phyloP scores from a whole-genome alignment of 2,329 filamentous ascomycete genomes.

The Dothidotthia symphoricarpi region DNA sequence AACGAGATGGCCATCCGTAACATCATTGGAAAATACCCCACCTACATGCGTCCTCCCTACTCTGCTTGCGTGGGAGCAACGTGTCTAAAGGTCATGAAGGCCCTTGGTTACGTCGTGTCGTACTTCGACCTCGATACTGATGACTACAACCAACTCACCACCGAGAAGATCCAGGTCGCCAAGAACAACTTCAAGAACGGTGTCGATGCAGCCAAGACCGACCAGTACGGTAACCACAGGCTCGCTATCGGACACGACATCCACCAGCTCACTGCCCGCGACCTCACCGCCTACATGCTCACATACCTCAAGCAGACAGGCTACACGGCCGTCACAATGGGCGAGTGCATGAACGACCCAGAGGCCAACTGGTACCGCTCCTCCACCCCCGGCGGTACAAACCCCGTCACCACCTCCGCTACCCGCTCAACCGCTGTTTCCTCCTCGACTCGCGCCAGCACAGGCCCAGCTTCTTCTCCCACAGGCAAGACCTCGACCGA shows the following conservation, averaged over 20 bases:
- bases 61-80: conserved; percentile 46
- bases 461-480: conserved; percentile 8
- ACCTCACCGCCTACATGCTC: conserved; percentile 48
- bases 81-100: conserved; percentile 42
- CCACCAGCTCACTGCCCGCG: conserved; percentile 46
- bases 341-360: conserved; percentile 50
- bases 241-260: conserved; percentile 56
- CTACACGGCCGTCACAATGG: conserved; percentile 48
- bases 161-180: conserved; percentile 31
- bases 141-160: conserved; percentile 33
- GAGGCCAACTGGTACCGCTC: conserved; percentile 51
- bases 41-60: conserved; percentile 54
- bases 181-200: conserved; percentile 44
- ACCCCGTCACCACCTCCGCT: conserved; percentile 15
- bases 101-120: conserved; percentile 58
- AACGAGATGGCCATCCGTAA: conserved; percentile 57
- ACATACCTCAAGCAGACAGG: conserved; percentile 38
- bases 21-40: conserved; percentile 55
- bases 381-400: conserved; percentile 28
- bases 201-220: conserved; percentile 29
- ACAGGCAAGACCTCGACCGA: conserved; percentile 17
- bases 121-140: conserved; percentile 62
- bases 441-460: conserved; percentile 10
- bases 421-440: conserved; percentile 10
- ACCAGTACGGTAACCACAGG: conserved; percentile 38